Conservation (phyloP, 257 asterid species). For the Lantana camara region DNA sequence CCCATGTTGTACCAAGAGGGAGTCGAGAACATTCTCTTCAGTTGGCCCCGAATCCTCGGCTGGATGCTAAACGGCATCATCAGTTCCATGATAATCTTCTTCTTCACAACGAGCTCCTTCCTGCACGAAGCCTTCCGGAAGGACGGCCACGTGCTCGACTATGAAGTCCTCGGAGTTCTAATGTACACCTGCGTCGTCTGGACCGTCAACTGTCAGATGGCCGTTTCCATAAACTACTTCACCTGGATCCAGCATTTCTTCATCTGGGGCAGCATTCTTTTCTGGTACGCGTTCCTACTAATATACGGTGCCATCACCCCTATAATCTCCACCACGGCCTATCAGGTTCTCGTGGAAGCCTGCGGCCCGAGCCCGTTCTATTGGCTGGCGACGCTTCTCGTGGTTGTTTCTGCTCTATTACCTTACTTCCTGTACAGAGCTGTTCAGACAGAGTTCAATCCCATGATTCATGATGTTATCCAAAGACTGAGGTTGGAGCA, state of each 20-base stretch:
- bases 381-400: conserved; percentile 66
- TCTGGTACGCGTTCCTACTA: conserved; percentile 74
- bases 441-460: conserved; percentile 64
- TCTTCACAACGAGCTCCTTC: conserved; percentile 58
- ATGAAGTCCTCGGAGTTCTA: conserved; percentile 70
- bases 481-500: conserved; percentile 42
- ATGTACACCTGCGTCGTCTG: conserved; percentile 88
- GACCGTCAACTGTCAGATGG: conserved; percentile 97
- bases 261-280: conserved; percentile 90
- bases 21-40: conserved; percentile 70
- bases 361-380: conserved; percentile 83
- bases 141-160: conserved; percentile 77
- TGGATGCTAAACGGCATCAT: conserved; percentile 87
- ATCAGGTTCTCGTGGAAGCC: conserved; percentile 66
- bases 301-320: conserved; percentile 71
- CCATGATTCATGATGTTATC: conserved; percentile 77
- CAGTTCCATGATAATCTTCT: conserved; percentile 76
- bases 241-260: conserved; percentile 94
- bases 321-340: conserved; percentile 64
- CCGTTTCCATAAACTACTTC: conserved; percentile 84
- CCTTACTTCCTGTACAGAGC: conserved; percentile 71
- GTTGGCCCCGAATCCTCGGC: conserved; percentile 85
- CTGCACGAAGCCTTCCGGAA: conserved; percentile 61
- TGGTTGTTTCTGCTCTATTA: conserved; percentile 59
- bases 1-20: conserved; percentile 84